phyloP scores from a whole-genome alignment of 2,329 filamentous ascomycete species.

The Aspergillus aculeatus region DNA sequence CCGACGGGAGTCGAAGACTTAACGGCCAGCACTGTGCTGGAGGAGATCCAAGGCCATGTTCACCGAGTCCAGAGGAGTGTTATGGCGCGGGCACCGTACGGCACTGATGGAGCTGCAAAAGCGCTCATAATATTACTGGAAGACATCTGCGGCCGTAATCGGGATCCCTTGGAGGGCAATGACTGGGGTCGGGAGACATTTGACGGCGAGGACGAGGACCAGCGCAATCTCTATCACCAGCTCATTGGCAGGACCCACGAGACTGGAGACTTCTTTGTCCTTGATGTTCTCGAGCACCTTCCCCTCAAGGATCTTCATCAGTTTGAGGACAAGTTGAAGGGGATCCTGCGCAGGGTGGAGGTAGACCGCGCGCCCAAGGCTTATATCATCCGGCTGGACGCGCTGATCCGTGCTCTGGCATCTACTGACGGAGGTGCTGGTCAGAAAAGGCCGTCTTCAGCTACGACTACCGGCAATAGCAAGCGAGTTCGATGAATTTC shows the following conservation, averaged over 20 bases:
- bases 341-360: slow-evolving; percentile 44
- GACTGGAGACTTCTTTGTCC: slow-evolving; percentile 35
- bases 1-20: slow-evolving; percentile 21
- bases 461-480: slow-evolving; percentile 25
- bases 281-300: slow-evolving; percentile 40
- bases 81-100: slow-evolving; percentile 34
- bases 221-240: slow-evolving; percentile 44
- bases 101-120: slow-evolving; percentile 38
- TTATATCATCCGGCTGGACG: slow-evolving; percentile 35
- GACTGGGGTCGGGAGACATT: slow-evolving; percentile 34
- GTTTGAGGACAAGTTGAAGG: slow-evolving; percentile 29
- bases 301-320: slow-evolving; percentile 31
- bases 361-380: slow-evolving; percentile 39
- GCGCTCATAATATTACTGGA: slow-evolving; percentile 40
- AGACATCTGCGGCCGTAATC: slow-evolving; percentile 38
- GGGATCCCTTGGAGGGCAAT: slow-evolving; percentile 40
- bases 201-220: slow-evolving; percentile 39
- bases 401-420: slow-evolving; percentile 32
- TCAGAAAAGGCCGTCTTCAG: slow-evolving; percentile 36
- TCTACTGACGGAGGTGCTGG: slow-evolving; percentile 22
- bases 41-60: slow-evolving; percentile 31
- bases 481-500: slow-evolving; percentile 34
- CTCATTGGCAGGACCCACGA: slow-evolving; percentile 39
- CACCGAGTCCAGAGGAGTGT: slow-evolving; percentile 36
- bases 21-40: slow-evolving; percentile 33